Base-by-base conservation (phyloP, 2,329 filamentous ascomycete genomes). In the Trichoderma harzianum region DNA sequence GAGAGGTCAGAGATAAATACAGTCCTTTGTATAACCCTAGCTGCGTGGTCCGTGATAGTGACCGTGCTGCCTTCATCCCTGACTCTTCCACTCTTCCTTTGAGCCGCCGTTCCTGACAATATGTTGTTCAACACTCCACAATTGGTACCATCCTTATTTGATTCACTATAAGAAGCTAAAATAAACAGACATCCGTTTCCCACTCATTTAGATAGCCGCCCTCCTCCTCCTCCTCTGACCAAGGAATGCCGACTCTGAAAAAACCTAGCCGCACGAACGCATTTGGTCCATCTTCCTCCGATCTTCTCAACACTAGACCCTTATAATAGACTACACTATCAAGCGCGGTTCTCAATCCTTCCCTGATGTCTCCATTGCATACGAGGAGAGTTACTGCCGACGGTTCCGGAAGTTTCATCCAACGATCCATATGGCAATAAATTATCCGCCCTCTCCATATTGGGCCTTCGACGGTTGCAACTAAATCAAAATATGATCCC, bases 301-400 rank as follows among this genome's bases (percentile, higher is more conserved):
- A 53, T 21, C 11, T 24, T 24, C 11, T 14, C 47, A 53, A 21
- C 0, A 53, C 5, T 14, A 53, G 5, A 53, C 47, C 47, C 21
- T 2, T 14, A 6, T 53, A 53, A 12, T 0, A 1, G 21, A 51
- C n/a, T 51, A 0, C 10, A 2, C 8, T 21, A 4, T 12, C 10
- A 6, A 1, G n/a, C 5, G n/a, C 43, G 8, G n/a, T 11, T 21
- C 8, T 21, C 43, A 6, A 2, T 10, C 10, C n/a, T 12, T 51
- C 4, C 21, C 2, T 3, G 21, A 53, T 3, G 11, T 53, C 47
- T 14, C 11, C 11, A 53, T 14, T 3, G 6, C 21, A 53, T 24
- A 53, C 7, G 11, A 53, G n/a, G n/a, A 53, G 47, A 21, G 47
- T 53, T 1, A 14, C 21, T 53, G 11, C 5, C n/a, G 8, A 21